These are phyloP conservation scores for Plasmodium gonderi DNA, from an alignment of 169 alveolate species.

Conservation along the genomic window DNA sequence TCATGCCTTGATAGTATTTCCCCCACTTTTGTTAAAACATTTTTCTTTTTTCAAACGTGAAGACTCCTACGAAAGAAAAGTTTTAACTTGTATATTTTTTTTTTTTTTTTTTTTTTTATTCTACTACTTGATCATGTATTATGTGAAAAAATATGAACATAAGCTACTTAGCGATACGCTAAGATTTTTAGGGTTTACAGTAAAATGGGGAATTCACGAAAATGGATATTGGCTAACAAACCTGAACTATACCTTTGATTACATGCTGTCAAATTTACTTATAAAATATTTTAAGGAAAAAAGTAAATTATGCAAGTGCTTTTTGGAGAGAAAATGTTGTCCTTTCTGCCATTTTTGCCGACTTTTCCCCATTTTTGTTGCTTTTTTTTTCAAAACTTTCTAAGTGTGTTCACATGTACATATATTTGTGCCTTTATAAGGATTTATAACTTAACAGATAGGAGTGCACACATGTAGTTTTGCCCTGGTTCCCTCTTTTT, in stretches of 20 bases:
- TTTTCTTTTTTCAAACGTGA: background rate
- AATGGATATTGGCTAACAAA: constrained; percentile 71
- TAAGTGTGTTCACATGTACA: background rate
- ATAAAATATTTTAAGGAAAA: constrained; percentile 62
- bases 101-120: background rate
- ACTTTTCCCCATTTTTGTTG: no score
- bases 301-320: constrained; percentile 14
- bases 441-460: background rate
- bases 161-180: constrained; percentile 40
- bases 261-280: constrained; percentile 47
- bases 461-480: background rate
- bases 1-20: no score
- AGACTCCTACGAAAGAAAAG: background rate
- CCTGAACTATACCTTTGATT: constrained; percentile 55
- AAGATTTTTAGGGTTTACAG: constrained; percentile 64
- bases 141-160: constrained; percentile 69
- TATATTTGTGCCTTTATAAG: background rate
- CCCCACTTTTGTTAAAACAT: no score
- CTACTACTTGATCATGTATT: constrained; percentile 40
- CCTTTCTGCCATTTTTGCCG: background rate
- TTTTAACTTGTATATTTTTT: background rate
- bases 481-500: no score
- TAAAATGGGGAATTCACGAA: constrained; percentile 73
- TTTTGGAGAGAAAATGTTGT: background rate
- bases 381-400: no score